Evolutionary conservation across 129 eudicot genomes (phyloP).

Genomic region (Saposhnikovia divaricata): DNA sequence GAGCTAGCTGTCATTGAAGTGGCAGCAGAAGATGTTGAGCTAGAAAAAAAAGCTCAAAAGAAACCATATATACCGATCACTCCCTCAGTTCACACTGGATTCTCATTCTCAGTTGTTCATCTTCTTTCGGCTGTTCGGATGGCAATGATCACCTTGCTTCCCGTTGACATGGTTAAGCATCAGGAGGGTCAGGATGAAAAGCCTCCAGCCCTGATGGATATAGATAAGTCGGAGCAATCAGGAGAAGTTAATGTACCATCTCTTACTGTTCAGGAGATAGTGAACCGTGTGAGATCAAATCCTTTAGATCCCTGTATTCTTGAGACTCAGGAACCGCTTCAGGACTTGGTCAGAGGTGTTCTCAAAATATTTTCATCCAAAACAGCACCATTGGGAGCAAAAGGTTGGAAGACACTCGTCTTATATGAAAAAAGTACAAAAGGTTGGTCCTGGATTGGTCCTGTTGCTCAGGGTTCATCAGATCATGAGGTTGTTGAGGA

Average conservation of each 20-base stretch:
- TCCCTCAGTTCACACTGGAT: conserved; percentile 78
- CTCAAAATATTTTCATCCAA: conserved; percentile 63
- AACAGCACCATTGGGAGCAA: conserved; percentile 91
- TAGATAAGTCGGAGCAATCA: conserved; percentile 16
- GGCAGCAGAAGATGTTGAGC: conserved; percentile 35
- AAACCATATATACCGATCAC: conserved; percentile 64
- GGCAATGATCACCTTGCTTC: conserved; percentile 69
- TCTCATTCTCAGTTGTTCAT: conserved; percentile 84
- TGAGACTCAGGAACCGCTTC: conserved; percentile 95
- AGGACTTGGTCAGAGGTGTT: conserved; percentile 86
- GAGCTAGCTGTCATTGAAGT: conserved; percentile 33
- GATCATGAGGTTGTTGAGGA: conserved; percentile 63
- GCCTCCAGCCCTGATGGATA: conserved; percentile 20
- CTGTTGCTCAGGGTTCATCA: conserved; percentile 36
- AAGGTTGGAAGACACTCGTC: conserved; percentile 89
- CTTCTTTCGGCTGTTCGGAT: conserved; percentile 86
- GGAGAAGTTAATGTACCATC: conserved; percentile 31
- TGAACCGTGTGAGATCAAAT: conserved; percentile 78
- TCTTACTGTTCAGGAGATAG: conserved; percentile 27
- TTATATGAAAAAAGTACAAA: conserved; percentile 57
- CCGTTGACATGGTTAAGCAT: conserved; percentile 44
- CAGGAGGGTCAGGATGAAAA: conserved; percentile 11
- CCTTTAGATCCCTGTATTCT: conserved; percentile 97
- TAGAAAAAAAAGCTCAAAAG: conserved; percentile 53
- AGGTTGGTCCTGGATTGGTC: conserved; percentile 91